Conservation (phyloP, 23 red algal genomes). For the Gracilaria caudata region DNA sequence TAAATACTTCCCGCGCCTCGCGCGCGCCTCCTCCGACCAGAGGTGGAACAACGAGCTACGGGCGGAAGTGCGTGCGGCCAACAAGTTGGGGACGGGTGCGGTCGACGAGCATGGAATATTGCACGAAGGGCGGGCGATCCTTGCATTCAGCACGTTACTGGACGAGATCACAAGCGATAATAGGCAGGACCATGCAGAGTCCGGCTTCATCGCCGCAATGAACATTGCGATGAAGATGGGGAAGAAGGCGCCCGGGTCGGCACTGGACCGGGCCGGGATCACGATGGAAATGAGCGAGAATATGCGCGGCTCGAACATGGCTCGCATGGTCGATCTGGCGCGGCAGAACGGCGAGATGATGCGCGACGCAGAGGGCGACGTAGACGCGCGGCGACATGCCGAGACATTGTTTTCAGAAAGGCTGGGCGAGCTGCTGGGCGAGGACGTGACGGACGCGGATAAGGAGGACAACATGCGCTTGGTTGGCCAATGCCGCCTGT, state of each 20-base stretch:
- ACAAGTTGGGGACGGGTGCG: not conserved
- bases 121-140: not conserved
- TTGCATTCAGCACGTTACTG: not conserved
- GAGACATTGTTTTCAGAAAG: not conserved
- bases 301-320: not conserved
- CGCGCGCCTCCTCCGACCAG: not conserved
- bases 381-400: not conserved
- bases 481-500: not conserved
- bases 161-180: slow-evolving; percentile 1
- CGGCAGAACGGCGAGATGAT: not conserved
- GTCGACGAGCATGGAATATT: not conserved
- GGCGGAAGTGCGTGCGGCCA: not conserved
- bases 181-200: slow-evolving; percentile 3
- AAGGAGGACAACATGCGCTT: not conserved
- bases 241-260: not conserved
- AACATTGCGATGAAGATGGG: not conserved
- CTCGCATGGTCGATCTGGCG: not conserved
- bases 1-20: slow-evolving; percentile 2
- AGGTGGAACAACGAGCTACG: not conserved
- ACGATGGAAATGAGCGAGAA: not conserved
- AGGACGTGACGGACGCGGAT: not conserved
- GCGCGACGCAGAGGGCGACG: not conserved
- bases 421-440: not conserved
- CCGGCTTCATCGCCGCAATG: slow-evolving; percentile 8
- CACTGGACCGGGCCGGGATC: not conserved